Base-by-base conservation (phyloP, 2,329 filamentous ascomycete species). In the Fusarium lyarnte region DNA sequence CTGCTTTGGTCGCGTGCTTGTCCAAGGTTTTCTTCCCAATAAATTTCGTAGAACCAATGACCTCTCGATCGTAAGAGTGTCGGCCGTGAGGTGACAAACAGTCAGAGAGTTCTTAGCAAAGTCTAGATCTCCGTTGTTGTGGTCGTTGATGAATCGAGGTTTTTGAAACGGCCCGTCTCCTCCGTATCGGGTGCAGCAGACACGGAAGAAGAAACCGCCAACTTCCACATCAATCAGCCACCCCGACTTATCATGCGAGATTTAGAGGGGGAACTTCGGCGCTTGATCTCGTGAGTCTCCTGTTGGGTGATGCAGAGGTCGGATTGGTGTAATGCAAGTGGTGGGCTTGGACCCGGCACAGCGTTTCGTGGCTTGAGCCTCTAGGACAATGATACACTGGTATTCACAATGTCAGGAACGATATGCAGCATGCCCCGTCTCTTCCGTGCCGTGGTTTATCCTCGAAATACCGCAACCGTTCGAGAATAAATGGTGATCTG, bases 91-190 rank as follows among this genome's bases (percentile, higher is more conserved):
- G 55, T 53, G 54, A 67, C 31, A 55, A 42, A 62, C 39, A 51
- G 52, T 52, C 62, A 35, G 23, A 23, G 39, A 60, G 52, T 52
- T 51, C 42, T 43, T 23, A 36, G 13, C 19, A 29, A 45, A 54
- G 43, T 69, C 54, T 67, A 67, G 63, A 67, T 68, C 46, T 38
- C 54, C 52, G 52, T 58, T 39, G 52, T 45, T 25, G 42, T 27
- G 31, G 43, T 55, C 41, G 55, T 41, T 52, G 57, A 41, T 64
- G 13, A 47, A 54, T 68, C 33, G 49, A 58, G 45, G 36, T 17
- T 45, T 53, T 73, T 51, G 47, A 73, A 73, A 73, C 70, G 70
- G 70, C 46, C 70, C 70, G 70, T 73, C 66, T 73, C 49, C 27
- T 55, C 66, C 57, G 58, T 69, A 38, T 60, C 53, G 29, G 46